These are phyloP conservation scores for Xerocomellus intermedius DNA, from an alignment of 768 basidiomycete genomes.

Conservation along the genomic window DNA sequence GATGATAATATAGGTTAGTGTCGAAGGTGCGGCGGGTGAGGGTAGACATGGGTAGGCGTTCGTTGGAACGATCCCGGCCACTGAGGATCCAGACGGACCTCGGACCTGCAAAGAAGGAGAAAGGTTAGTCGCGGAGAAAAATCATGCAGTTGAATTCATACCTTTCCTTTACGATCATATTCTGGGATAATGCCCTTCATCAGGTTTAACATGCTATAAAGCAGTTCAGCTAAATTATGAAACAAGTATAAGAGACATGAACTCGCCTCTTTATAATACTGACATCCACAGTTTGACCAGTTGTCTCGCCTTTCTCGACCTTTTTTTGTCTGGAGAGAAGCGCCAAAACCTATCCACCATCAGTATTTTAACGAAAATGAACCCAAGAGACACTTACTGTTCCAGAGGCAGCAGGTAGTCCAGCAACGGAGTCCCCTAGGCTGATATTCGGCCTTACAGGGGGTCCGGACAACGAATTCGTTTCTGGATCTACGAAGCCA, in stretches of 20 bases:
- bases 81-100: slow-evolving; percentile 70
- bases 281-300: slow-evolving; percentile 65
- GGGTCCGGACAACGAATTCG: slow-evolving; percentile 54
- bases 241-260: neutral
- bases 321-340: slow-evolving; percentile 47
- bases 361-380: neutral
- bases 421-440: slow-evolving; percentile 69
- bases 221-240: neutral
- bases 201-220: slow-evolving; percentile 62
- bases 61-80: slow-evolving; percentile 74
- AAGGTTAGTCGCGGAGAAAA: neutral
- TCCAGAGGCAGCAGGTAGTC: slow-evolving; percentile 71
- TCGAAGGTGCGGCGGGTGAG: slow-evolving; percentile 35
- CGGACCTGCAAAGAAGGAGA: slow-evolving; percentile 44
- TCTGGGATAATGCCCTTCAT: slow-evolving; percentile 80
- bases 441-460: slow-evolving; percentile 73
- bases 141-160: slow-evolving; percentile 18
- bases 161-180: slow-evolving; percentile 70
- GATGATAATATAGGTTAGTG: slow-evolving; percentile 62
- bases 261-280: slow-evolving; percentile 69
- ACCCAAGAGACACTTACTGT: slow-evolving; percentile 44
- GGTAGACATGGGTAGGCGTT: slow-evolving; percentile 71
- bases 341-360: slow-evolving; percentile 50
- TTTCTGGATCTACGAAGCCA: slow-evolving; percentile 55
- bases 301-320: slow-evolving; percentile 26